Evolutionary conservation across 192 early-diverging fungal species (phyloP).

Genomic region (Helicostylum pulchrum): DNA sequence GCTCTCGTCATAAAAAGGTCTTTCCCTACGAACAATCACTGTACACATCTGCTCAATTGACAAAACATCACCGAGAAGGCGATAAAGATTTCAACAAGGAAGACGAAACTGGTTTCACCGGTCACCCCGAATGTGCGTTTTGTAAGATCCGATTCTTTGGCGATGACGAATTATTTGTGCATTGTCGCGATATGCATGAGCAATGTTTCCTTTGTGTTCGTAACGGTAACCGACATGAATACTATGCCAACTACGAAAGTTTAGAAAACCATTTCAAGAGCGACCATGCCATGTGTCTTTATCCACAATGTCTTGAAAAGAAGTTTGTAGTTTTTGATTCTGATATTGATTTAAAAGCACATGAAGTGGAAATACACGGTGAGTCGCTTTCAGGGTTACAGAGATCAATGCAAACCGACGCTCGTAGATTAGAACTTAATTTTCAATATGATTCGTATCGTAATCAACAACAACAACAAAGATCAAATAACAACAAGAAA

Average conservation of each 20-base stretch:
- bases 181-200: slow-evolving; percentile 91
- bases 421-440: slow-evolving; percentile 31
- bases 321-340: slow-evolving; percentile 97
- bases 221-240: slow-evolving; percentile 75
- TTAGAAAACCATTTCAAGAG: slow-evolving; percentile 75
- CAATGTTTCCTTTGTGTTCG: slow-evolving; percentile 82
- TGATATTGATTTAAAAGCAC: slow-evolving; percentile 88
- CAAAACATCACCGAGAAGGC: slow-evolving; percentile 69
- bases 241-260: slow-evolving; percentile 78
- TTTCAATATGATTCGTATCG: slow-evolving; percentile 27
- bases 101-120: slow-evolving; percentile 63
- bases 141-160: slow-evolving; percentile 82
- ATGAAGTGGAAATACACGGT: slow-evolving; percentile 62
- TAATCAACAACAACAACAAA: slow-evolving; percentile 8
- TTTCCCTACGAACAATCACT: slow-evolving; percentile 91
- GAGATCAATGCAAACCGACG: slow-evolving; percentile 30
- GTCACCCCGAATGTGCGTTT: slow-evolving; percentile 91
- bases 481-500: not conserved
- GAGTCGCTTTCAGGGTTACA: slow-evolving; percentile 26
- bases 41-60: slow-evolving; percentile 72
- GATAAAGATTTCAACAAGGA: slow-evolving; percentile 50
- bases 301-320: slow-evolving; percentile 81
- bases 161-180: slow-evolving; percentile 91
- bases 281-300: slow-evolving; percentile 78
- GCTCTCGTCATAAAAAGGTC: slow-evolving; percentile 85